These are phyloP conservation scores for Aphelidium insulamus DNA, from an alignment of 371 early-diverging fungal genomes.

Conservation along the genomic window DNA sequence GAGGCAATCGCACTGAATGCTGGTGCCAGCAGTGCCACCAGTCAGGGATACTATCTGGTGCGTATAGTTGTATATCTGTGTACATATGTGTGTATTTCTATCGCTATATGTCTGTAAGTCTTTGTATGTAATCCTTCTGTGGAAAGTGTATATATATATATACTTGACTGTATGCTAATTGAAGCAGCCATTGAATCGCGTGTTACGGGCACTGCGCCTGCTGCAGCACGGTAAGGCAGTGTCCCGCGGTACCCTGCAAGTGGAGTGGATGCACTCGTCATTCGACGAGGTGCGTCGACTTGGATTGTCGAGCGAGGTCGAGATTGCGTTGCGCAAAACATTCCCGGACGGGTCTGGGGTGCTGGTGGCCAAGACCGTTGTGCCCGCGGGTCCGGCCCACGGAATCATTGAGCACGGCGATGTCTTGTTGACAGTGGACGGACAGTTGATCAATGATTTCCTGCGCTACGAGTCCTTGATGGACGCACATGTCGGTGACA, in stretches of 20 bases:
- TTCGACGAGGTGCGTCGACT: conserved; percentile 51
- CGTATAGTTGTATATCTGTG: no score
- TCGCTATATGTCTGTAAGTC: no score
- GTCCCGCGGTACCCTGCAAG: conserved; percentile 73
- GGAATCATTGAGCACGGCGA: conserved; percentile 62
- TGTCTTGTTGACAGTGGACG: conserved; percentile 56
- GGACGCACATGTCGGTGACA: conserved; percentile 39
- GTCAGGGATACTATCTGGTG: conserved; percentile 32
- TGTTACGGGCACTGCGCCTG: conserved; percentile 47
- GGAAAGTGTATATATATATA: no score
- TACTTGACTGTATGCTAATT: no score
- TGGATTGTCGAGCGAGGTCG: conserved; percentile 39
- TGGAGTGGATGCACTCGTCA: conserved; percentile 41
- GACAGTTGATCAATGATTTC: conserved; percentile 53
- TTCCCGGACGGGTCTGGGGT: conserved; percentile 67
- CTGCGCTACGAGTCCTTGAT: conserved; percentile 47
- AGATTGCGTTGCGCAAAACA: conserved; percentile 34
- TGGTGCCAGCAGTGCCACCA: conserved; percentile 27
- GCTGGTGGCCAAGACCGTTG: conserved; percentile 53
- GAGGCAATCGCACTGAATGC: conserved; percentile 42
- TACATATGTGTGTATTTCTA: no score
- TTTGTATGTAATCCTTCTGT: no score
- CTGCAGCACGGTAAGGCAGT: conserved; percentile 41
- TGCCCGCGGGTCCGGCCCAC: conserved; percentile 62
- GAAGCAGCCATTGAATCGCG: conserved; percentile 53